Evolutionary conservation across 2,329 filamentous ascomycete species (phyloP).

Genomic region (Trichoderma sp.): DNA sequence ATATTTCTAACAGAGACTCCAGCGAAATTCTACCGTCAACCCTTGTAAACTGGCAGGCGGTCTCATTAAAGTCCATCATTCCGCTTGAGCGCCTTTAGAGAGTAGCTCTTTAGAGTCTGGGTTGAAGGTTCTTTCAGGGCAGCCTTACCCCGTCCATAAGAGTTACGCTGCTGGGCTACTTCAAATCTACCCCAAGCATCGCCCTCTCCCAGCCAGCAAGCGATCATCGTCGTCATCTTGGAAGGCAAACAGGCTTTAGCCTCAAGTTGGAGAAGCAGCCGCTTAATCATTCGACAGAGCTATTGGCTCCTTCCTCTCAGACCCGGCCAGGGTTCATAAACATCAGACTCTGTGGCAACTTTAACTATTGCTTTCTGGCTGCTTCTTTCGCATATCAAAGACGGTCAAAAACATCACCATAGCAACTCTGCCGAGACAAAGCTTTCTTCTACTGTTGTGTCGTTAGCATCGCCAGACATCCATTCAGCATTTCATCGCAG

Average conservation of each 20-base stretch:
- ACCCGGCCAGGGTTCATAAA: background rate
- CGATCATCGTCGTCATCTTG: background rate
- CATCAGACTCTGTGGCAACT: background rate
- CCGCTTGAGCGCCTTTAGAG: background rate
- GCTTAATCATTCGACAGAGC: background rate
- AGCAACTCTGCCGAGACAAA: background rate
- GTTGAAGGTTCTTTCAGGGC: conserved; percentile 18
- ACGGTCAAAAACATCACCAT: background rate
- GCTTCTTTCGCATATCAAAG: background rate
- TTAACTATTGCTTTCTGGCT: background rate
- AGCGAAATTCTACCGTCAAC: background rate
- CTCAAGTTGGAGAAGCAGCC: background rate
- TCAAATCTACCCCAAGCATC: background rate
- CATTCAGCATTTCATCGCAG: background rate
- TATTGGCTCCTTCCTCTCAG: conserved; percentile 17
- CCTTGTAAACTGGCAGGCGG: background rate
- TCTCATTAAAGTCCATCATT: background rate
- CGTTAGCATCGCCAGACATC: background rate
- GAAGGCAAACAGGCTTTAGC: background rate
- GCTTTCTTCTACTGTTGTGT: background rate
- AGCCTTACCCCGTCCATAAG: conserved; percentile 16
- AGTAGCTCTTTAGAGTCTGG: background rate
- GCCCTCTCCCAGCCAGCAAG: conserved; percentile 15
- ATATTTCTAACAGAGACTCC: background rate
- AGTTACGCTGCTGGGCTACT: conserved; percentile 5